These are phyloP conservation scores for bread wheat (Triticum aestivum) DNA, from an alignment of 176 grass and related monocot species.

Conservation along the genomic window IWGSC_CS_RefSeq_v2.1 NC_057795.1:509410597-509411096, in stretches of 20 bases:
- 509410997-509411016: constrained; percentile 92
- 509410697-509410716: too few relatives aligned
- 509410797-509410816: constrained; percentile 3
- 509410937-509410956: constrained; percentile 85
- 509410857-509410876: background rate
- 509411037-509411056: constrained; percentile 14
- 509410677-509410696: background rate
- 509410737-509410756: too few relatives aligned
- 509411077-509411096: background rate
- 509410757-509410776: too few relatives aligned
- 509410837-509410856: constrained; percentile 10
- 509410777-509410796: constrained; percentile 1
- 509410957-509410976: constrained; percentile 99
- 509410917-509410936: constrained; percentile 84
- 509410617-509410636: constrained; percentile 11
- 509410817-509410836: constrained; percentile 13
- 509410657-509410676: background rate
- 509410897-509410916: constrained; percentile 22
- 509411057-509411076: too few relatives aligned
- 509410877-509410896: constrained; percentile 6
- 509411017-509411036: constrained; percentile 89
- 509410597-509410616: constrained; percentile 3
- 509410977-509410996: constrained; percentile 94
- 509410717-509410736: too few relatives aligned
- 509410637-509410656: background rate